Evolutionary conservation across 2,329 filamentous ascomycete species (phyloP).

Genomic region (Epichloe sibirici): DNA sequence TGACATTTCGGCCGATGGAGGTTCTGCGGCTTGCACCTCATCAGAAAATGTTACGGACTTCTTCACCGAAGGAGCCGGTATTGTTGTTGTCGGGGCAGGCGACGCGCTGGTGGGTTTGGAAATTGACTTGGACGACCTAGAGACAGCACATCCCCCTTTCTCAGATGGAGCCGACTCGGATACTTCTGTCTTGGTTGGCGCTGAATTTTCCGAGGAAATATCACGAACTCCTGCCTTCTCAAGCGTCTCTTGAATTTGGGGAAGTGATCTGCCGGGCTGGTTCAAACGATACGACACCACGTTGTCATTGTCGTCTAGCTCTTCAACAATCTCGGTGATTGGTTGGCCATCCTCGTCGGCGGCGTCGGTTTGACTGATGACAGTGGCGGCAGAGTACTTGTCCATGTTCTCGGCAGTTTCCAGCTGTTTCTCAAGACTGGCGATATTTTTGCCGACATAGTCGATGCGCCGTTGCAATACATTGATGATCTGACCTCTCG

Average conservation of each 20-base stretch:
- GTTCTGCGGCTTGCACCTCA: slow-evolving; percentile 31
- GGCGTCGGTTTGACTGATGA: slow-evolving; percentile 47
- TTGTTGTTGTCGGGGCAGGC: background rate
- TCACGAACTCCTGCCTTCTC: slow-evolving; percentile 62
- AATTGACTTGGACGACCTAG: background rate
- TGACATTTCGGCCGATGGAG: slow-evolving; percentile 18
- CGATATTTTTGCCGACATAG: slow-evolving; percentile 76
- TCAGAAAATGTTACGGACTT: slow-evolving; percentile 54
- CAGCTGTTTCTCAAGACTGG: slow-evolving; percentile 61
- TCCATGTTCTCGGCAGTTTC: slow-evolving; percentile 46
- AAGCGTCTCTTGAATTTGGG: slow-evolving; percentile 58
- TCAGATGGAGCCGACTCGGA: background rate
- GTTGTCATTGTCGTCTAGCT: slow-evolving; percentile 83
- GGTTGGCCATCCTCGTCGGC: slow-evolving; percentile 59
- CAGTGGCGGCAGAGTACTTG: slow-evolving; percentile 51
- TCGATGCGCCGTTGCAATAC: slow-evolving; percentile 62
- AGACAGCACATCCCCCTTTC: background rate
- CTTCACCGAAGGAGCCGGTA: slow-evolving; percentile 16
- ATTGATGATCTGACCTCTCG: slow-evolving; percentile 41
- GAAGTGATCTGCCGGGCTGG: slow-evolving; percentile 53
- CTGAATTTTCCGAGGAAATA: slow-evolving; percentile 11
- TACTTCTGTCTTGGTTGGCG: slow-evolving; percentile 1
- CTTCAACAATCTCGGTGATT: slow-evolving; percentile 82
- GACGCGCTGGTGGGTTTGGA: background rate
- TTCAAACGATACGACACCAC: slow-evolving; percentile 57